These are phyloP conservation scores for Mycena haematopus DNA, from an alignment of 768 basidiomycete species.

Conservation along the genomic window DNA sequence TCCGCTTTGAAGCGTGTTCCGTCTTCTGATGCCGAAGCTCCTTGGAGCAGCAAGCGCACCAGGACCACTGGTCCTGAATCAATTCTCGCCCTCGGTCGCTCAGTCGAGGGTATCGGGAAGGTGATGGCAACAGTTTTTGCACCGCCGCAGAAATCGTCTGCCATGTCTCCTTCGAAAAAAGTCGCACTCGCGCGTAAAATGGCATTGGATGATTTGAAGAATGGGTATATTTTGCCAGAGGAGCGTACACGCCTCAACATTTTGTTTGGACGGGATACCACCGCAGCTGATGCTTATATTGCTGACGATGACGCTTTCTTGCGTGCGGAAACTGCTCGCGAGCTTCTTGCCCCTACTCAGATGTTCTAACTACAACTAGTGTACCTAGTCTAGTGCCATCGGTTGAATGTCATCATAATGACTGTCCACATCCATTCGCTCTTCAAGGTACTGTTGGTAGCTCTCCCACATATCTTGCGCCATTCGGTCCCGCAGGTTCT, in stretches of 20 bases:
- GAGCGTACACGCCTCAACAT: slow-evolving; percentile 1
- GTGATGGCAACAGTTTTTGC: background rate
- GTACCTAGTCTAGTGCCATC: background rate
- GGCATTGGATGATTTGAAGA: background rate
- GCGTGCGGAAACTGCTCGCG: background rate
- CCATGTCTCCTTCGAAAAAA: slow-evolving; percentile 1
- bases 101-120: background rate
- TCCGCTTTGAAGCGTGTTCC: background rate
- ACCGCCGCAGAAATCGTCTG: background rate
- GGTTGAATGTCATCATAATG: background rate
- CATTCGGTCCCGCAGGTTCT: slow-evolving; percentile 29
- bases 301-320: slow-evolving; percentile 1
- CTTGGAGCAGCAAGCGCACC: background rate
- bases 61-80: background rate
- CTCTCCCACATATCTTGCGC: slow-evolving; percentile 28
- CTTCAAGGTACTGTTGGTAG: background rate
- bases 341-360: background rate
- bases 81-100: background rate
- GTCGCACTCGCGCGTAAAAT: background rate
- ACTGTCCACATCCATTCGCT: slow-evolving; percentile 4
- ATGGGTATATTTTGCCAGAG: background rate
- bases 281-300: background rate
- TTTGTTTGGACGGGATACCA: slow-evolving; percentile 2
- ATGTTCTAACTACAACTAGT: background rate
- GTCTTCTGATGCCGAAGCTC: background rate